Evolutionary conservation across 192 early-diverging fungal species (phyloP).

Genomic region (Coemansia sp.): DNA sequence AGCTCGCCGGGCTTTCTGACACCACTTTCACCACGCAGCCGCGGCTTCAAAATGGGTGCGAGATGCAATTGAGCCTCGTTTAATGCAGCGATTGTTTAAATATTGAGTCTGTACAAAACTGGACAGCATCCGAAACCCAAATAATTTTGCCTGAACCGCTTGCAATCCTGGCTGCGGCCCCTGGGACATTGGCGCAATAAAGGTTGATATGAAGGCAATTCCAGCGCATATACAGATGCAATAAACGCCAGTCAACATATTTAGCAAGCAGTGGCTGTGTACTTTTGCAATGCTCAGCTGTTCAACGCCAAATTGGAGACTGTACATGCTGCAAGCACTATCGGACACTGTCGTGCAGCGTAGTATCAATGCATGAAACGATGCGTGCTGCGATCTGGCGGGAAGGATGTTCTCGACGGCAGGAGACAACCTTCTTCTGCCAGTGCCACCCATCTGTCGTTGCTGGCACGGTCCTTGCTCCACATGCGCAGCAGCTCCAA

Average conservation of each 20-base stretch:
- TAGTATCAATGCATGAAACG: not conserved
- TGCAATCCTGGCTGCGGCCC: not conserved
- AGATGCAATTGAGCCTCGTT: constrained; percentile 34
- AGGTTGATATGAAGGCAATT: constrained; percentile 6
- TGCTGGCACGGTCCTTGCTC: not conserved
- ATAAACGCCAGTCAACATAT: not conserved
- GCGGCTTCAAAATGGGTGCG: constrained; percentile 7
- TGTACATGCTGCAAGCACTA: constrained; percentile 6
- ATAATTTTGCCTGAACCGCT: not conserved
- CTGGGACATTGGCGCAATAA: constrained; percentile 8
- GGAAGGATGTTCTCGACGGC: not conserved
- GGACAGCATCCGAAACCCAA: not conserved
- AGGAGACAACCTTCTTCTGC: not conserved
- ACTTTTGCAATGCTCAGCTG: not conserved
- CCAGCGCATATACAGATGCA: constrained; percentile 8
- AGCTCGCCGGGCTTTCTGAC: not conserved
- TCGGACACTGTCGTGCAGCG: not conserved
- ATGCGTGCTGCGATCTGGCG: constrained; percentile 1
- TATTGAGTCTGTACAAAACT: constrained; percentile 4
- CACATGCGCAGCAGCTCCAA: not conserved
- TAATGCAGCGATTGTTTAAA: constrained; percentile 7
- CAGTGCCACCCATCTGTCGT: not conserved
- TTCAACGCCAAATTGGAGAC: constrained; percentile 1
- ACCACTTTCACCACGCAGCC: not conserved
- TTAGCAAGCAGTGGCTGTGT: constrained; percentile 12